Evolutionary conservation across 495 filamentous ascomycete genomes (phyloP).

Genomic region (Viridothelium virens): DNA sequence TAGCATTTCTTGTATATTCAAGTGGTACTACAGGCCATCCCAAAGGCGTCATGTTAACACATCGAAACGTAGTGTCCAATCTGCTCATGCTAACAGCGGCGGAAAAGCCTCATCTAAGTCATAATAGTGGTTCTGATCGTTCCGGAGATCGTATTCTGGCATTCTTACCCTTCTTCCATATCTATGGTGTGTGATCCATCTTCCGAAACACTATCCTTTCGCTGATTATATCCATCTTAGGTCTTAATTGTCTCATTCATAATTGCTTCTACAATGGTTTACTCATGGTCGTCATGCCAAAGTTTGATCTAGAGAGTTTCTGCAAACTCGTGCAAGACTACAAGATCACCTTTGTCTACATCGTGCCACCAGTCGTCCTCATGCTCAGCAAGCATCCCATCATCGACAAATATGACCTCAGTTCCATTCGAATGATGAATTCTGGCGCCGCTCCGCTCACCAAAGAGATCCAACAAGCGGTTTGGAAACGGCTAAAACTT

Average conservation of each 20-base stretch:
- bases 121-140: constrained; percentile 53
- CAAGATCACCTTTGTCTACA: constrained; percentile 67
- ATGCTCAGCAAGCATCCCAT: constrained; percentile 70
- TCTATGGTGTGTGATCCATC: constrained; percentile 53
- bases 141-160: constrained; percentile 66
- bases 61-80: constrained; percentile 75
- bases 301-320: constrained; percentile 75
- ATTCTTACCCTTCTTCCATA: constrained; percentile 90
- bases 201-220: constrained; percentile 15
- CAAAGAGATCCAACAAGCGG: constrained; percentile 67
- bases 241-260: constrained; percentile 52
- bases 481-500: constrained; percentile 65
- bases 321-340: constrained; percentile 68
- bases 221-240: constrained; percentile 13
- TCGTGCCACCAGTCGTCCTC: constrained; percentile 80
- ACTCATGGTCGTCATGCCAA: constrained; percentile 64
- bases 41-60: constrained; percentile 87
- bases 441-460: constrained; percentile 86
- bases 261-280: constrained; percentile 59
- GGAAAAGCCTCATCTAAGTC: constrained; percentile 53
- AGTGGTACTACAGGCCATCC: constrained; percentile 88
- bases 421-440: constrained; percentile 72
- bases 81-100: constrained; percentile 46
- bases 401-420: constrained; percentile 72
- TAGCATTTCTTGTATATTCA: constrained; percentile 69